phyloP scores from a whole-genome alignment of 2,329 filamentous ascomycete species.

The Monosporascus cannonballus region DNA sequence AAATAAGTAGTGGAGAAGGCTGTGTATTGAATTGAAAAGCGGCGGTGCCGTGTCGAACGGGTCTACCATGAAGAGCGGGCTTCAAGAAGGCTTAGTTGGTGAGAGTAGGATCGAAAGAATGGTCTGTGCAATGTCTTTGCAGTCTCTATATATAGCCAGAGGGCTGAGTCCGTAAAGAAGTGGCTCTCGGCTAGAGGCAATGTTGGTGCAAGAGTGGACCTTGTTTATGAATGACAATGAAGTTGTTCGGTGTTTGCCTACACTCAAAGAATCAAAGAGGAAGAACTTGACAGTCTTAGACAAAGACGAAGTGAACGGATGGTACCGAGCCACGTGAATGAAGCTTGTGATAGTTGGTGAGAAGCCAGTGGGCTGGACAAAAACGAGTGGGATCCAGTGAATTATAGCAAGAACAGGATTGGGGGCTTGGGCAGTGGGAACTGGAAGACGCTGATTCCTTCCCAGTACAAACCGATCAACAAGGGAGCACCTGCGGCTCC shows the following conservation, averaged over 20 bases:
- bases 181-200: too few species aligned
- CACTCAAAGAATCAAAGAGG: background rate
- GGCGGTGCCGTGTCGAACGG: background rate
- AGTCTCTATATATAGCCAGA: background rate
- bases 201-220: too few species aligned
- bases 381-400: background rate
- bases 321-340: background rate
- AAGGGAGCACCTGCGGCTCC: background rate
- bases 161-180: background rate
- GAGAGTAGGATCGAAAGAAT: background rate
- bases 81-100: background rate
- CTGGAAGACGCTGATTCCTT: background rate
- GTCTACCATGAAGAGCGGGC: background rate
- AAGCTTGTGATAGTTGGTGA: background rate
- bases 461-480: background rate
- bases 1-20: background rate
- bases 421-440: slow-evolving; percentile 3
- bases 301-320: background rate
- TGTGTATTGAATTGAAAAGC: background rate
- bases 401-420: background rate
- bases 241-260: too few species aligned
- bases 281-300: background rate
- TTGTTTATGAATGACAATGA: too few species aligned
- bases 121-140: background rate
- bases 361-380: background rate